Base-by-base conservation (phyloP, 495 filamentous ascomycete species). In the Penicillium arizonense region DNA sequence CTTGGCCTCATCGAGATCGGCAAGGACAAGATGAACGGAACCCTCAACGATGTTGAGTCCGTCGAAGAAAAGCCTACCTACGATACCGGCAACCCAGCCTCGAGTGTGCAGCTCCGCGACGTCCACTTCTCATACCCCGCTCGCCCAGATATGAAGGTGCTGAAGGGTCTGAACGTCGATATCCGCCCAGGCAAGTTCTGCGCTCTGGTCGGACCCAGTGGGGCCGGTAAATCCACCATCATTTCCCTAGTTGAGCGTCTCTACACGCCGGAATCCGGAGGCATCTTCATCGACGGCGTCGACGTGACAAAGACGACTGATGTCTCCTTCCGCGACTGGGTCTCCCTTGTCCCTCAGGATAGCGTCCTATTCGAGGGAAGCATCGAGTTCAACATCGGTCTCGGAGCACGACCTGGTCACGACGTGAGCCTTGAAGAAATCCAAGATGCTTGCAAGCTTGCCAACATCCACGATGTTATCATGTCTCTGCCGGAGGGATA, bases 101-200 rank as follows among this genome's bases (percentile, higher is more conserved):
- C 71, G 20, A 70, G 68, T 13, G 68, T 83, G 24, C 72, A 75
- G 48, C 78, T 84, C 45, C 67, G 63, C 44, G 55, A 79, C 51
- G 77, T 85, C n/a, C 65, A 67, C 37, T 85, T 86, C 58, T 62
- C 75, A 10, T 86, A 86, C 59, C 81, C 84, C 24, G 73, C 81
- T 5, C 72, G 83, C 8, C 79, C 81, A 1, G 67, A 78, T 36
- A 61, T 72, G 26, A 65, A 62, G n/a, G 75, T 86, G 12, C 61
- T 87, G 10, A 69, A 73, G 18, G 69, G 74, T 18, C 55, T 84
- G 24, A 74, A 72, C 46, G 59, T 87, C 43, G 64, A 71, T 28
- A 78, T 86, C 47, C 59, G 68, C 13, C 77, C 79, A 3, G 78
- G 80, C 18, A 70, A 83, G 53, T 83, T 82, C 58, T 71, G 71